A percentile compares a stretch with the other conserved stretches of the same genome.
phyloP scores from a whole-genome alignment of 129 eudicot genomes.

The Saposhnikovia divaricata region DNA sequence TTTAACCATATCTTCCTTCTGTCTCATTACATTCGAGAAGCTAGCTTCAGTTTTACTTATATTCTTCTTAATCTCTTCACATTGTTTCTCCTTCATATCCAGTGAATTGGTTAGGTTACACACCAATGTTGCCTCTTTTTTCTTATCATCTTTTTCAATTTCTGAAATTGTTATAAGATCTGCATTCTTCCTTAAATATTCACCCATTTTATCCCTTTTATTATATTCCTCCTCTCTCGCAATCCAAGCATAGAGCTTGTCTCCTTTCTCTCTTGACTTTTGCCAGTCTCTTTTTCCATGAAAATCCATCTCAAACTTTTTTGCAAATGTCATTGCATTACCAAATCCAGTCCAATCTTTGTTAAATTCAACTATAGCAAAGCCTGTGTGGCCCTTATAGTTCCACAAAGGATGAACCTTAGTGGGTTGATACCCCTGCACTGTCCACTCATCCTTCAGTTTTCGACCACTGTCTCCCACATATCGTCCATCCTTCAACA shows the following conservation, averaged over 20 bases:
- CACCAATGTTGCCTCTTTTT: constrained; percentile 31
- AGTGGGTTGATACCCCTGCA: constrained; percentile 44
- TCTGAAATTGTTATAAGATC: constrained; percentile 50
- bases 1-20: not conserved
- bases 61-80: constrained; percentile 39
- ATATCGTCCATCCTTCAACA: constrained; percentile 27
- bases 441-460: constrained; percentile 41
- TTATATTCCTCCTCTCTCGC: constrained; percentile 52
- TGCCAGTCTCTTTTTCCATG: constrained; percentile 53
- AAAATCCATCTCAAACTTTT: constrained; percentile 34
- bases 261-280: constrained; percentile 32
- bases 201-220: constrained; percentile 35
- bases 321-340: constrained; percentile 45
- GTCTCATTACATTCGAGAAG: constrained; percentile 3
- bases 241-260: constrained; percentile 59
- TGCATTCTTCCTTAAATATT: constrained; percentile 39
- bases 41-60: constrained; percentile 38
- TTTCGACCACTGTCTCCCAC: constrained; percentile 55
- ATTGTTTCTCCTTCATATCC: constrained; percentile 31
- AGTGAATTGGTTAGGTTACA: constrained; percentile 22
- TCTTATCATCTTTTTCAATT: constrained; percentile 36
- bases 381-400: constrained; percentile 51
- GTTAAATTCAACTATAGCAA: constrained; percentile 51
- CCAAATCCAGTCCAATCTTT: constrained; percentile 51
- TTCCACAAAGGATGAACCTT: constrained; percentile 69